Evolutionary conservation across 73 alveolate genomes (phyloP), one percentile per base, ranked within the genome.

Genomic region (Durusdinium trenchii): DNA sequence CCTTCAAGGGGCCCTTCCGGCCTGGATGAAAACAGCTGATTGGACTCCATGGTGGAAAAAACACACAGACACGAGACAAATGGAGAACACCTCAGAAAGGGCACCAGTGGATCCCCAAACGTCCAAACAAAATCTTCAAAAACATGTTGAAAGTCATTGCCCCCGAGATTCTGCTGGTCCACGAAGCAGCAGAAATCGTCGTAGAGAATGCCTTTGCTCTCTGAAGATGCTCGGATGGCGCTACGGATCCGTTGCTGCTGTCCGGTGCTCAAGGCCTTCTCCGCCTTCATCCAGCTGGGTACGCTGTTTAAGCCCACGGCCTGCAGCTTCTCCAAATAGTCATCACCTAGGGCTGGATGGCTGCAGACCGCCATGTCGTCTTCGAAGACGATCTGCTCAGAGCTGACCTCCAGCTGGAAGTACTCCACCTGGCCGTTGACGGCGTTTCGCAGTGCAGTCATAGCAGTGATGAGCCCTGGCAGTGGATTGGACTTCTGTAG

Each of bases 221-320:
- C 35, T 60, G n/a, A 23, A 43, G 81, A 67, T 67, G 81, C 81
- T 43, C 81, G n/a, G 81, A 67, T 67, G 81, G 81, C 81, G 35
- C 81, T 67, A 12, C 35, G 45, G 42, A 67, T 16, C n/a, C 81
- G 9, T 35, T 67, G 81, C 9, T 35, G 81, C 42, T 67, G 81
- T 18, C 81, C 81, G 18, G 42, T 67, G 81, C 81, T 67, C 42
- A 67, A 67, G 35, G 46, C 23, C 14, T 35, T 0, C 46, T 12
- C 45, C 16, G 81, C 46, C 81, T 67, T 67, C 81, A 67, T 9
- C 81, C 81, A 67, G 81, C 81, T 23, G 3, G 81, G 81, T 43
- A 67, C 81, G 42, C 81, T 67, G 81, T 67, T 67, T 18, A 67
- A 30, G 45, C 81, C 81, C 23, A 67, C 81, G 47, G 81, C 81